Base-by-base conservation (phyloP, 345 rosid genomes). In the Pelargonium nanum region DNA sequence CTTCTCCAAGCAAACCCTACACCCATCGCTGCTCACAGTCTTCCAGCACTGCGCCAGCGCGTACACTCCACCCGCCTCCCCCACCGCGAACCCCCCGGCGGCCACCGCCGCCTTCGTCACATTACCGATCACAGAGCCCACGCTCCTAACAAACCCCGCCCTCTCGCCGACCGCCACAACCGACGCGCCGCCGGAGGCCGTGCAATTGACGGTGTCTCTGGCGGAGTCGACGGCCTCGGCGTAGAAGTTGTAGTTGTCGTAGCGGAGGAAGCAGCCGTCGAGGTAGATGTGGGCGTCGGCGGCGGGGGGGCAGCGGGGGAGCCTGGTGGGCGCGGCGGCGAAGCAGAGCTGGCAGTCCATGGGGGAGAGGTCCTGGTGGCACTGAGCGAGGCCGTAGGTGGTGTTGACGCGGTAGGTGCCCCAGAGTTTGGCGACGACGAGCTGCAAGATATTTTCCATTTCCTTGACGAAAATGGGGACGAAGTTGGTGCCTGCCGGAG, bases 31-130 rank as follows among this genome's bases (percentile, higher is more conserved):
- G 4, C 57, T 74, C 0, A 79, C 62, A 24, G 70, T 73, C 7
- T 69, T 69, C 91, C 91, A 85, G 59, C 97, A 90, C 70, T 90
- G 97, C 22, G 85, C 87, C 77, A 87, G 57, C 0, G 82, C 87
- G 24, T 80, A 85, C 22, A 76, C 77, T 2, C 74, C 58, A 1
- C 83, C 45, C 45, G 45, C 45, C 45, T 34, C 45, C 45, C 45
- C 45, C 45, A 10, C 45, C 45, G 45, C 45, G 45, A 34, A 34
- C 45, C 45, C 45, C 12, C 45, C 45, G 6, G 10, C 45, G 1
- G 6, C 45, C 45, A 10, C 77, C 86, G 40, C 62, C 26, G 21
- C 40, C 45, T 9, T 10, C 45, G 45, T 34, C 57, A 34, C 45
- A 54, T 76, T 77, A n/a, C 19, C 62, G 22, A 84, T 61, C 58